Conservation (phyloP, 1,284 basidiomycete species). For the Heterobasidion occidentale region DNA sequence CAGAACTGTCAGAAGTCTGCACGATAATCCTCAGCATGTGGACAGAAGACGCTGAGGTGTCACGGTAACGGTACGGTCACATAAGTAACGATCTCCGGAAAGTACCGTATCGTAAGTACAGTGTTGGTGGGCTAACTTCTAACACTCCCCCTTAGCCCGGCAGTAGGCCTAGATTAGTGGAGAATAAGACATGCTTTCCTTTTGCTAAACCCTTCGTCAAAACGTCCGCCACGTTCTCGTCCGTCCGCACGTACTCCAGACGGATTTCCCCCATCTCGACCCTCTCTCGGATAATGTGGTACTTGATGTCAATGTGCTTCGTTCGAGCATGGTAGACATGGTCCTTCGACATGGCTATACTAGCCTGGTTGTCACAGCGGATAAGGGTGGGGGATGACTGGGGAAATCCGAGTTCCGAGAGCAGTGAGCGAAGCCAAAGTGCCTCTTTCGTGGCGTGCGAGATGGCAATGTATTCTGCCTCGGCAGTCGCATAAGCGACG, state of each 20-base stretch:
- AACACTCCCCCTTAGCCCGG: background rate
- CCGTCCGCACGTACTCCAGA: background rate
- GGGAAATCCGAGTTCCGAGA: constrained; percentile 8
- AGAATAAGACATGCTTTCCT: background rate
- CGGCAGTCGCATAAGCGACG: constrained; percentile 19
- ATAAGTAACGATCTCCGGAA: background rate
- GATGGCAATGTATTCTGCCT: constrained; percentile 26
- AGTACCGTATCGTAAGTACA: too few species aligned
- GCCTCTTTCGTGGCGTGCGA: constrained; percentile 9
- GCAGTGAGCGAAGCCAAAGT: constrained; percentile 12
- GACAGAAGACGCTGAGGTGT: background rate
- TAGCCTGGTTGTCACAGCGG: background rate
- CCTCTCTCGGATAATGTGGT: background rate
- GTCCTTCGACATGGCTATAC: background rate
- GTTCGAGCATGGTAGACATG: background rate
- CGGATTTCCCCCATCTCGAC: background rate
- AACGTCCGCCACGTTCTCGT: background rate
- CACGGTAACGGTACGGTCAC: too few species aligned
- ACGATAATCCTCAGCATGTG: too few species aligned
- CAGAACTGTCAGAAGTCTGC: too few species aligned
- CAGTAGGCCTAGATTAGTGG: background rate
- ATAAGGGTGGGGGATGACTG: background rate
- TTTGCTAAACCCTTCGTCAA: background rate
- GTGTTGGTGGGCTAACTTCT: background rate
- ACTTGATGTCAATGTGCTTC: background rate